Evolutionary conservation across 2,329 filamentous ascomycete species (phyloP).

Genomic region (Cryphonectria radicalis): DNA sequence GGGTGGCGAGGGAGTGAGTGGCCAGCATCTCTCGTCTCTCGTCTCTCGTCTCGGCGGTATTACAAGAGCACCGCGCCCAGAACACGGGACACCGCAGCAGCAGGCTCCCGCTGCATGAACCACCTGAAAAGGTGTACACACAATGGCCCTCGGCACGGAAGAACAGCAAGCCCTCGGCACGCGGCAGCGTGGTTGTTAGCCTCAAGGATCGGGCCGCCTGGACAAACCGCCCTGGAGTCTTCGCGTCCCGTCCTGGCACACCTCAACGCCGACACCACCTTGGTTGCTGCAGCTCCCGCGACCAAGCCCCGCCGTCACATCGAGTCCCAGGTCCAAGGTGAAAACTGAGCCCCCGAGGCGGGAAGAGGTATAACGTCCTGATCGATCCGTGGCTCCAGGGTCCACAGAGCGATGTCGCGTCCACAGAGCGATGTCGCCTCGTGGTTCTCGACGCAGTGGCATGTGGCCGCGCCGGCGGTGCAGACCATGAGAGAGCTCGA

Average conservation of each 20-base stretch:
- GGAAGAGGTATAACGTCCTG: constrained; percentile 65
- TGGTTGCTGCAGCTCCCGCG: constrained; percentile 70
- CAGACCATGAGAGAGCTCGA: constrained; percentile 61
- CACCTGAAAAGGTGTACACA: neutral
- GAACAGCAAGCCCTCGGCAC: neutral
- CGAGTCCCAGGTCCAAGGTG: neutral
- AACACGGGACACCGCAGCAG: neutral
- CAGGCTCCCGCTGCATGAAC: neutral
- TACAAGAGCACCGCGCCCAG: neutral
- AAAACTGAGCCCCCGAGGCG: constrained; percentile 42
- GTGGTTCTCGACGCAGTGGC: constrained; percentile 70
- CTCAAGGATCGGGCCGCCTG: constrained; percentile 29
- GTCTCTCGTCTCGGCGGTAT: neutral
- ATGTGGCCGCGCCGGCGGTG: constrained; percentile 58
- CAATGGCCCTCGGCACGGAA: constrained; percentile 16
- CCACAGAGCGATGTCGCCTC: constrained; percentile 65
- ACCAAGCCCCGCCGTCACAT: constrained; percentile 42
- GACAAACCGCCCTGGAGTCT: constrained; percentile 28
- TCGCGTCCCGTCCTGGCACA: constrained; percentile 58
- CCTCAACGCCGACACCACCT: constrained; percentile 69
- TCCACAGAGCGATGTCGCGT: constrained; percentile 65
- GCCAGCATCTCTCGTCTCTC: neutral
- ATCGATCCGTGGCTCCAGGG: constrained; percentile 70
- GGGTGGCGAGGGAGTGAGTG: neutral
- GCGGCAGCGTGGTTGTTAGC: constrained; percentile 15